Evolutionary conservation across 2,329 filamentous ascomycete genomes (phyloP).

Genomic region (Juglanconis sp.): DNA sequence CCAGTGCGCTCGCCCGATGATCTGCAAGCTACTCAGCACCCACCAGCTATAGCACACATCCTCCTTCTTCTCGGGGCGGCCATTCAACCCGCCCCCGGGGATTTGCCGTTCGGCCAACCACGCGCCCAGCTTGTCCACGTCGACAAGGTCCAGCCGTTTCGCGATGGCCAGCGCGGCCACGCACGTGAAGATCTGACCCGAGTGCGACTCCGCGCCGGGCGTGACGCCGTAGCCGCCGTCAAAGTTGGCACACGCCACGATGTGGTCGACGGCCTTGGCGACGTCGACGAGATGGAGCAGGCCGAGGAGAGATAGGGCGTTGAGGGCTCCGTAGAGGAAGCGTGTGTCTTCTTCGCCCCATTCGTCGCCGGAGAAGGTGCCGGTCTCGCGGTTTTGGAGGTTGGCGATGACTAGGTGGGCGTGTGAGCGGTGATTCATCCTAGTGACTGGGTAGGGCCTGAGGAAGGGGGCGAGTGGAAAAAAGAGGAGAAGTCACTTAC

Average conservation of each 20-base stretch:
- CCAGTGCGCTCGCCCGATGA: conserved; percentile 87
- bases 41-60: conserved; percentile 99
- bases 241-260: conserved; percentile 83
- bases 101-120: conserved; percentile 95
- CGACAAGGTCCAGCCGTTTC: conserved; percentile 74
- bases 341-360: conserved; percentile 96
- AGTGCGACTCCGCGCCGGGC: conserved; percentile 89
- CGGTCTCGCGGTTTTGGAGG: conserved; percentile 76
- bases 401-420: conserved; percentile 64
- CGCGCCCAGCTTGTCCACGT: conserved; percentile 75
- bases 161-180: conserved; percentile 83
- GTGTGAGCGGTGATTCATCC: conserved; percentile 12
- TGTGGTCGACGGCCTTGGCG: conserved; percentile 72
- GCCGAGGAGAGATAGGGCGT: conserved; percentile 80
- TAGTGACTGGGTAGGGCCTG: not conserved
- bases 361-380: conserved; percentile 89
- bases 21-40: conserved; percentile 88
- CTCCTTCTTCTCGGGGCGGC: conserved; percentile 89
- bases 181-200: conserved; percentile 94
- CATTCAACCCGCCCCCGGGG: conserved; percentile 84
- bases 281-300: conserved; percentile 73
- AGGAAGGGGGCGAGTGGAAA: conserved; percentile 9
- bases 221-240: conserved; percentile 90
- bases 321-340: conserved; percentile 87
- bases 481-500: conserved; percentile 50